phyloP scores from a whole-genome alignment of 768 basidiomycete species.

The Serendipita sp. region DNA sequence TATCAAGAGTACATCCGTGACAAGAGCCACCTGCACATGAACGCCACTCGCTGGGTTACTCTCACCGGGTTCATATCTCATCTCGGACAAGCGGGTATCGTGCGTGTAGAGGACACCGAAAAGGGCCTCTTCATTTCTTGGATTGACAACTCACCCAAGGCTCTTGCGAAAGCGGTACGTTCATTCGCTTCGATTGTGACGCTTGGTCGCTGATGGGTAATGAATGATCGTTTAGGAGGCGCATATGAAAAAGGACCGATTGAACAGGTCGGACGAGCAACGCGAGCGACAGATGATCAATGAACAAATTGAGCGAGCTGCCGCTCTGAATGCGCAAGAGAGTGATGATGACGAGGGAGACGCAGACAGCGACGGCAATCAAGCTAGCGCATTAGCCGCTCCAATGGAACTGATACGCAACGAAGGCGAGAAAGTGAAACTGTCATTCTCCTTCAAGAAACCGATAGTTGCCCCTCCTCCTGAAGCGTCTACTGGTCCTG shows the following conservation, averaged over 20 bases:
- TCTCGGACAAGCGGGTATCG: slow-evolving; percentile 71
- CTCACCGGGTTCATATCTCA: slow-evolving; percentile 91
- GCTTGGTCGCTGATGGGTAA: slow-evolving; percentile 5
- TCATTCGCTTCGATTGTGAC: not conserved
- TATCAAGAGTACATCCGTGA: slow-evolving; percentile 98
- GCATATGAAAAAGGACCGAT: slow-evolving; percentile 78
- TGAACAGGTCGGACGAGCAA: slow-evolving; percentile 85
- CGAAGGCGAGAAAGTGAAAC: slow-evolving; percentile 60
- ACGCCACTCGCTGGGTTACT: slow-evolving; percentile 93
- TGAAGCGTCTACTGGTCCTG: slow-evolving; percentile 19
- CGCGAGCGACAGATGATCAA: slow-evolving; percentile 77
- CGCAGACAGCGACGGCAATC: slow-evolving; percentile 17
- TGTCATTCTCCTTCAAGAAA: slow-evolving; percentile 53
- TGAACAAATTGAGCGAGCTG: slow-evolving; percentile 88
- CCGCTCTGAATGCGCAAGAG: slow-evolving; percentile 24
- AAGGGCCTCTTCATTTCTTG: slow-evolving; percentile 97
- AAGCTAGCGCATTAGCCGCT: slow-evolving; percentile 20
- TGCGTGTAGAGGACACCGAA: slow-evolving; percentile 93
- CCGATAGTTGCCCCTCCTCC: slow-evolving; percentile 20
- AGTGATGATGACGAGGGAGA: slow-evolving; percentile 1
- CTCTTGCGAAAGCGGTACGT: slow-evolving; percentile 73
- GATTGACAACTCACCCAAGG: slow-evolving; percentile 94
- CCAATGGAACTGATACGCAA: slow-evolving; percentile 42
- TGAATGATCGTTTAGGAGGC: slow-evolving; percentile 46
- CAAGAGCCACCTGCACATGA: slow-evolving; percentile 94